Evolutionary conservation across 352 stramenopile species (phyloP).

Genomic region (Globisporangium cystogenes): DNA sequence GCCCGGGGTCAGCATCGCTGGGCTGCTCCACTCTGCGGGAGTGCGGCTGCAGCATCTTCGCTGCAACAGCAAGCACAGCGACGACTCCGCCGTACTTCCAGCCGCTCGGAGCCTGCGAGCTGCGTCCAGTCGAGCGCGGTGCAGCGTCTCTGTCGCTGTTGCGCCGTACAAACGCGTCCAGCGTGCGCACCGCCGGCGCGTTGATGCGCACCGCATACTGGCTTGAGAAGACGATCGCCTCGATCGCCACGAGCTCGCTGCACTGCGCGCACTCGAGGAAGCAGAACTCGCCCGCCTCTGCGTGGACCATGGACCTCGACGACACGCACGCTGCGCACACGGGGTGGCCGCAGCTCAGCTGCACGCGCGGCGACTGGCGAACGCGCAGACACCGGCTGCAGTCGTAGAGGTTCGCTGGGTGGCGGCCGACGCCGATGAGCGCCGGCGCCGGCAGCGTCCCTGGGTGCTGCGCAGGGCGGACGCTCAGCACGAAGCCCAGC

Average conservation of each 20-base stretch:
- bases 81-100: constrained; percentile 43
- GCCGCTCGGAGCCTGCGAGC: not conserved
- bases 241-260: constrained; percentile 40
- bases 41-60: constrained; percentile 21
- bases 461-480: not conserved
- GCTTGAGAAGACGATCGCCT: constrained; percentile 46
- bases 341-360: constrained; percentile 58
- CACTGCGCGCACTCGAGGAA: constrained; percentile 53
- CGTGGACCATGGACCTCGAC: constrained; percentile 34
- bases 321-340: constrained; percentile 55
- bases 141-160: not conserved
- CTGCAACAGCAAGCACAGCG: constrained; percentile 34
- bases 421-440: constrained; percentile 5
- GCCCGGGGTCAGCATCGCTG: not conserved
- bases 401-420: constrained; percentile 39
- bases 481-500: constrained; percentile 29
- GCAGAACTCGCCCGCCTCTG: constrained; percentile 32
- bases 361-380: constrained; percentile 48
- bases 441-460: not conserved
- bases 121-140: not conserved
- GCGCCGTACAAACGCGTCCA: constrained; percentile 22
- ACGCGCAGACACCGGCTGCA: constrained; percentile 51
- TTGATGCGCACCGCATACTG: constrained; percentile 49
- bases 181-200: constrained; percentile 21
- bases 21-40: constrained; percentile 4